Evolutionary conservation across 768 basidiomycete species (phyloP).

Genomic region (Trametes meyenii): DNA sequence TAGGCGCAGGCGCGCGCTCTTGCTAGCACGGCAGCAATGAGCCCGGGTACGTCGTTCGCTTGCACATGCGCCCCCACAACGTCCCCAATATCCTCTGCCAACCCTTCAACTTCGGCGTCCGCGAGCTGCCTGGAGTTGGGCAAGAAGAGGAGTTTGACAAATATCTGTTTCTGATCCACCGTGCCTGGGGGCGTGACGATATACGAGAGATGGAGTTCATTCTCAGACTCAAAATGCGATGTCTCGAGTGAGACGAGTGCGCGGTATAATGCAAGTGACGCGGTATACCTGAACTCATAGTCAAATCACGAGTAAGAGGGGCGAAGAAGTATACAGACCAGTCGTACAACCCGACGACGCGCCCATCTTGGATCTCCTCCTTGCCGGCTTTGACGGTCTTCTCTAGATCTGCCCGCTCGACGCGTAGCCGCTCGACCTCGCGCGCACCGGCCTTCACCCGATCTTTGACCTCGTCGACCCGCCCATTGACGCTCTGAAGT

Average conservation of each 20-base stretch:
- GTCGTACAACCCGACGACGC: slow-evolving; percentile 66
- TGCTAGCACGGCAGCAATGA: slow-evolving; percentile 62
- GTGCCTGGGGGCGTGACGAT: slow-evolving; percentile 36
- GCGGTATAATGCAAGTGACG: slow-evolving; percentile 66
- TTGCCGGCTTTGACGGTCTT: slow-evolving; percentile 61
- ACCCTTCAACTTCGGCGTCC: slow-evolving; percentile 55
- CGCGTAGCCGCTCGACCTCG: slow-evolving; percentile 60
- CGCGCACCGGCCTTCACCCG: slow-evolving; percentile 57
- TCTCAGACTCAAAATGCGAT: slow-evolving; percentile 65
- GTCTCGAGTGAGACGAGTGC: slow-evolving; percentile 62
- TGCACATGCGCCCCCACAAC: slow-evolving; percentile 63
- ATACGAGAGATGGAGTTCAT: slow-evolving; percentile 78
- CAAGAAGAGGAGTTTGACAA: slow-evolving; percentile 64
- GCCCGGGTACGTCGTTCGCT: slow-evolving; percentile 64
- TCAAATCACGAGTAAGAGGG: neutral
- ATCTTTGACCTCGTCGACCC: slow-evolving; percentile 58
- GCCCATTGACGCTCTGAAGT: slow-evolving; percentile 53
- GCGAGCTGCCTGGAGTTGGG: slow-evolving; percentile 70
- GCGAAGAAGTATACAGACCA: slow-evolving; percentile 48
- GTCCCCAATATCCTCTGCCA: slow-evolving; percentile 60
- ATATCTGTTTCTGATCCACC: slow-evolving; percentile 37
- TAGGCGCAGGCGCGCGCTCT: slow-evolving; percentile 39
- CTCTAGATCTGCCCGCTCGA: slow-evolving; percentile 70
- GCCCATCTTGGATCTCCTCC: slow-evolving; percentile 58
- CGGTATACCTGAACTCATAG: slow-evolving; percentile 59